Evolutionary conservation across 2,329 filamentous ascomycete species (phyloP).

Genomic region (Aspergillus pseudonomiae): DNA sequence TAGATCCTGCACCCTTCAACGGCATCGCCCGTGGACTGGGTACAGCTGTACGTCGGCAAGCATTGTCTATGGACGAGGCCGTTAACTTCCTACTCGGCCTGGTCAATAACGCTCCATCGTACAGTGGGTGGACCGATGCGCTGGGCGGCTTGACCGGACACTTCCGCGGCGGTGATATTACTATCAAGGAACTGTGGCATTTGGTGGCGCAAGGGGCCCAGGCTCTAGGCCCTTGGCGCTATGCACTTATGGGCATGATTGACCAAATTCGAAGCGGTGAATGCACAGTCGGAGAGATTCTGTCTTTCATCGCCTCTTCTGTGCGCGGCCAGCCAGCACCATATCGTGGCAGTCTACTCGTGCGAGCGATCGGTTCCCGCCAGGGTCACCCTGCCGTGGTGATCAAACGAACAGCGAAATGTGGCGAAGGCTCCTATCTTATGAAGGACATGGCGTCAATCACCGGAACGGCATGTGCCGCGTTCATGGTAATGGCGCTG

Average conservation of each 20-base stretch:
- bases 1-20: no score
- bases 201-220: conserved; percentile 4
- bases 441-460: neutral
- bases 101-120: neutral
- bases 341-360: neutral
- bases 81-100: conserved; percentile 15
- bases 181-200: conserved; percentile 17
- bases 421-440: neutral
- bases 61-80: conserved; percentile 16
- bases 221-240: conserved; percentile 17
- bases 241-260: conserved; percentile 17
- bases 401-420: conserved; percentile 2
- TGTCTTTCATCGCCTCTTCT: conserved; percentile 14
- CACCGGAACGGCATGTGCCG: neutral
- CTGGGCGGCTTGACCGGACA: conserved; percentile 3
- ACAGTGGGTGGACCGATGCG: neutral
- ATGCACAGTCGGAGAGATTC: conserved; percentile 14
- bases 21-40: conserved; percentile 17
- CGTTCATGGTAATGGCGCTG: neutral
- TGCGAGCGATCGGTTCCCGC: conserved; percentile 9
- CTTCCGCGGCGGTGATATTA: conserved; percentile 14
- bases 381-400: conserved; percentile 6
- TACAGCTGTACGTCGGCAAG: neutral
- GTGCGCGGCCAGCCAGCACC: conserved; percentile 9
- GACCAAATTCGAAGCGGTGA: conserved; percentile 16